These are phyloP conservation scores for Barnettozyma populi DNA, from an alignment of 805 yeast species.

Conservation along the genomic window DNA sequence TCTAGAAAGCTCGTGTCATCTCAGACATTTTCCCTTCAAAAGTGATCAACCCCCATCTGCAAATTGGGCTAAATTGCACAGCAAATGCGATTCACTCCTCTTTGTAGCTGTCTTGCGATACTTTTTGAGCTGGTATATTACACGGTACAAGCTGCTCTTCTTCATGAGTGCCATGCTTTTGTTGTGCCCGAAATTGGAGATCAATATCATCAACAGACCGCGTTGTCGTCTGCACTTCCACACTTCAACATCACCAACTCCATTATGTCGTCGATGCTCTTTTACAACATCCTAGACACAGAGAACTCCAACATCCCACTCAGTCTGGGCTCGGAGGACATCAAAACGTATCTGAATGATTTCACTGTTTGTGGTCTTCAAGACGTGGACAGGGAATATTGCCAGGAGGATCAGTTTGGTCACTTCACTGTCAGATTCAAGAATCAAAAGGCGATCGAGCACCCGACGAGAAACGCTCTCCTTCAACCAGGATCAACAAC, in stretches of 20 bases:
- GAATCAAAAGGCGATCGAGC: background rate
- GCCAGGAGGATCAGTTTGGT: conserved; percentile 2
- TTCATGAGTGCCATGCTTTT: conserved; percentile 6
- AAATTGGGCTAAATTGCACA: background rate
- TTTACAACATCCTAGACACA: conserved; percentile 5
- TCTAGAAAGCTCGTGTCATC: background rate
- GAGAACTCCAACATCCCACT: conserved; percentile 5
- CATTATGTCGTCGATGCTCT: conserved; percentile 1
- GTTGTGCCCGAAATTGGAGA: background rate
- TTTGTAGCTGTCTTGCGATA: background rate
- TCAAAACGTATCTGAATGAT: conserved; percentile 1
- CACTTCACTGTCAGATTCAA: background rate
- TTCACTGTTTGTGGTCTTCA: conserved; percentile 10
- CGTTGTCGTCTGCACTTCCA: background rate
- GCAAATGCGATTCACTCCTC: background rate
- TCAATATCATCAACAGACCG: no score
- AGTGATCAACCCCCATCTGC: background rate
- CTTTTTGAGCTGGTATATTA: background rate
- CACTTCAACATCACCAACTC: background rate
- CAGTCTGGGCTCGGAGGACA: conserved; percentile 1
- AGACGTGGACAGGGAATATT: conserved; percentile 5
- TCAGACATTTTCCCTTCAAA: background rate
- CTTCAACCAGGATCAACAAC: background rate
- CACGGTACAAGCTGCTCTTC: background rate
- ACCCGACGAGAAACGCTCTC: background rate